Base-by-base conservation (phyloP, 257 asterid genomes). In the Rehmannia glutinosa region DNA sequence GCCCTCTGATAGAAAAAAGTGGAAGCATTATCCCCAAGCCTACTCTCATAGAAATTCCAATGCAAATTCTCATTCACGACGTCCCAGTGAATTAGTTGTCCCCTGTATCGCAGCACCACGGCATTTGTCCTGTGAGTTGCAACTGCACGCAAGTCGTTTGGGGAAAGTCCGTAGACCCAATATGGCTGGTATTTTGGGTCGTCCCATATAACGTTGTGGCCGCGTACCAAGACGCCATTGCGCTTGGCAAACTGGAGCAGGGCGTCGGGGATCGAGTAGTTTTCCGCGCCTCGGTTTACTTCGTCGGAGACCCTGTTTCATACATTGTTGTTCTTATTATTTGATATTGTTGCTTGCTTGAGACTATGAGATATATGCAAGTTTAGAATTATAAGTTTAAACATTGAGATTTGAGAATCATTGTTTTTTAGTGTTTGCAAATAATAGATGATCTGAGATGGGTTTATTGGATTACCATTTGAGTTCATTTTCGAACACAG, bases 1-100 rank as follows among this genome's bases (percentile, higher is more conserved):
- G 86, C 91, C 17, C 1, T 7, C 49, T 47, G 2, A 73, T 76
- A 84, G 47, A 69, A 77, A 0, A 0, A 6, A 6, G 74, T 8
- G 3, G 92, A 79, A 1, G 70, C 73, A 1, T 6, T 47, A 3
- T 12, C 1, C 3, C 86, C 85, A 4, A 89, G 74, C 72, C 24
- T 86, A n/a, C 66, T 46, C 64, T 86, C 95, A 11, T 70, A 83
- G 77, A 76, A 86, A 0, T 25, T 30, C 65, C 35, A 80, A 39
- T 70, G 90, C 67, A 75, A 43, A 55, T 80, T 90, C 75, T 72
- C 81, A 25, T 86, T 85, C 11, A 81, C 78, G 0, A 77, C 78
- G 32, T 78, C 81, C 90, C 90, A 84, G 10, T 84, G 90, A 28
- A 80, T 58, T 20, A 80, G 68, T 66, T 38, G 54, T 4, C 83